These are phyloP conservation scores for Striga hermonthica DNA, from an alignment of 305 asterid species.

Conservation along the genomic window DNA sequence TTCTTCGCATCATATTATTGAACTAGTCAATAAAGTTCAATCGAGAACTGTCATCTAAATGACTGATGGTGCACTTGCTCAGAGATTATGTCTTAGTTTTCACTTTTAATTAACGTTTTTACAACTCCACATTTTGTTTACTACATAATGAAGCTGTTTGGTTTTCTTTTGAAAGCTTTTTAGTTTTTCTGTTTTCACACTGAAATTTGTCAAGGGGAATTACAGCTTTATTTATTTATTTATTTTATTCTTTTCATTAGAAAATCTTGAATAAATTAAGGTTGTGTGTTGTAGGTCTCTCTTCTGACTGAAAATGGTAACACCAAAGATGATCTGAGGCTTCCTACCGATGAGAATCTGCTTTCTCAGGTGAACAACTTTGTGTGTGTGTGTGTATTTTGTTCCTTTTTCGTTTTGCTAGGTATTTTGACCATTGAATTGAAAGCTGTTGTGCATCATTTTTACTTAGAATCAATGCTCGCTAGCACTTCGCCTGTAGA, in stretches of 20 bases:
- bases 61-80: too few species aligned
- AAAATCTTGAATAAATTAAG: slow-evolving; percentile 7
- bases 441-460: background rate
- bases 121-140: background rate
- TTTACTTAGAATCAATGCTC: background rate
- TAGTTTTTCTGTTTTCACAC: background rate
- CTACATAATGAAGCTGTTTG: too few species aligned
- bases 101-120: too few species aligned
- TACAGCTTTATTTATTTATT: background rate
- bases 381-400: too few species aligned
- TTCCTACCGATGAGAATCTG: slow-evolving; percentile 60
- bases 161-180: background rate
- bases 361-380: slow-evolving; percentile 45
- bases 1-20: background rate
- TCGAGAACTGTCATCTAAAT: too few species aligned
- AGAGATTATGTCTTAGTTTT: too few species aligned
- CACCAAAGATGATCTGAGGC: slow-evolving; percentile 59
- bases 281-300: slow-evolving; percentile 41
- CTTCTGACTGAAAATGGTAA: slow-evolving; percentile 61
- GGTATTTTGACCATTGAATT: background rate
- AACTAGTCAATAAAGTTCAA: background rate
- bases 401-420: background rate
- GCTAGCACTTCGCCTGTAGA: background rate
- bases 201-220: background rate
- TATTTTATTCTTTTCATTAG: slow-evolving; percentile 3